phyloP scores from a whole-genome alignment of 495 filamentous ascomycete species.

The Penicillium desertorum region DNA sequence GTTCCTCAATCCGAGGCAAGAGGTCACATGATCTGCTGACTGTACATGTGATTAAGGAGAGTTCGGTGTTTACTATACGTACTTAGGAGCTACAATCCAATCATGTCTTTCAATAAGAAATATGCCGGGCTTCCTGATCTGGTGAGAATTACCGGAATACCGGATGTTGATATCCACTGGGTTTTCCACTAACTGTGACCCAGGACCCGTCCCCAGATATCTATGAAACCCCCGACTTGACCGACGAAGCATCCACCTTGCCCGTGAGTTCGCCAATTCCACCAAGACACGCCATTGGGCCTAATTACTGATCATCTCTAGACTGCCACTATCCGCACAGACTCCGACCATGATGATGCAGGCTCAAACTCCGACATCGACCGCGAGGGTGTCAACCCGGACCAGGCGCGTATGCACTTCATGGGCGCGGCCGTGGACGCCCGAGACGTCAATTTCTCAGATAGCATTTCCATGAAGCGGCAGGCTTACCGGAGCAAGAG shows the following conservation, averaged over 20 bases:
- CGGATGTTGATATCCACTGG: not conserved
- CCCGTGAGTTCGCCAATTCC: constrained; percentile 52
- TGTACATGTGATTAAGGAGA: constrained; percentile 7
- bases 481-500: constrained; percentile 76
- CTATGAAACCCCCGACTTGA: constrained; percentile 91
- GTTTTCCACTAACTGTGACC: constrained; percentile 16
- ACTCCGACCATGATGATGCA: constrained; percentile 59
- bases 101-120: constrained; percentile 61
- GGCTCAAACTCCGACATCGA: constrained; percentile 65
- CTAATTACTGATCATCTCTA: constrained; percentile 30
- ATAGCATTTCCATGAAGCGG: constrained; percentile 73
- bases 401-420: constrained; percentile 78
- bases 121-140: constrained; percentile 84
- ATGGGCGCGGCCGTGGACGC: constrained; percentile 72
- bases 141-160: constrained; percentile 46
- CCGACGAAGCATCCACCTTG: constrained; percentile 81
- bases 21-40: constrained; percentile 25
- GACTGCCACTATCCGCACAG: constrained; percentile 64
- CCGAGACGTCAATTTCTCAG: constrained; percentile 75
- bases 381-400: constrained; percentile 67
- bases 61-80: constrained; percentile 10
- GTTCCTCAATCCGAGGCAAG: constrained; percentile 24
- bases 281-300: constrained; percentile 5
- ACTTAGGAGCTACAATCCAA: constrained; percentile 12
- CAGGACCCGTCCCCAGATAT: constrained; percentile 90